Evolutionary conservation across 306 rosid species (phyloP).

Genomic region (Cucumis melo): DNA sequence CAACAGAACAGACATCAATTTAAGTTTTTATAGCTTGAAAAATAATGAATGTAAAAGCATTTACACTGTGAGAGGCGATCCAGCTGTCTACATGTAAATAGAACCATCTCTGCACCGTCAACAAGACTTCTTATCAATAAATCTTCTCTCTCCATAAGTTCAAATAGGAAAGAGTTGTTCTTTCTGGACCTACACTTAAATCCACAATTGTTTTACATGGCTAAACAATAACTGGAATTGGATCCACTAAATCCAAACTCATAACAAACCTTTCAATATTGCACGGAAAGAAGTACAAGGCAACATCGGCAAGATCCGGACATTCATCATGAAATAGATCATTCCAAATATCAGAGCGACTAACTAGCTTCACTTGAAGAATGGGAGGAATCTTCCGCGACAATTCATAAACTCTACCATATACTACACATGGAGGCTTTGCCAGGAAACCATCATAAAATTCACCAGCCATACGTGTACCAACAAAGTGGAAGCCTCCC

Average conservation of each 20-base stretch:
- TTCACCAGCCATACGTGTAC: conserved; percentile 5
- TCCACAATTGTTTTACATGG: conserved; percentile 7
- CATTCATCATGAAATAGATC: conserved; percentile 27
- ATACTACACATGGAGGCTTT: conserved; percentile 39
- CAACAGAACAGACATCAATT: neutral
- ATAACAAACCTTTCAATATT: conserved; percentile 32
- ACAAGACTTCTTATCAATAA: conserved; percentile 35
- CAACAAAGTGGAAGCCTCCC: conserved; percentile 41
- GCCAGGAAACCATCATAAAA: conserved; percentile 46
- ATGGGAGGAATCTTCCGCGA: conserved; percentile 36
- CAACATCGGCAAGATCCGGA: conserved; percentile 51
- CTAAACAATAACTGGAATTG: neutral
- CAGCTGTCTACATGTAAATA: conserved; percentile 50
- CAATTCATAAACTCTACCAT: conserved; percentile 25
- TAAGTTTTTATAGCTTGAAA: neutral
- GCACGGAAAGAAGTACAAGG: conserved; percentile 51
- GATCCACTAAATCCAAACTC: conserved; percentile 7
- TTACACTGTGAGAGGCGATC: conserved; percentile 29
- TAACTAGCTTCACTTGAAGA: conserved; percentile 30
- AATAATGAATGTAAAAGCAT: conserved; percentile 12
- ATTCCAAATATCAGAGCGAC: conserved; percentile 21
- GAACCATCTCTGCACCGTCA: conserved; percentile 41
- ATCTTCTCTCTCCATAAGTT: conserved; percentile 33
- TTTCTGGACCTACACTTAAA: conserved; percentile 29
- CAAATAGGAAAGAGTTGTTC: conserved; percentile 19